These are phyloP conservation scores for Blastomyces parvus DNA, from an alignment of 2,329 filamentous ascomycete species.

Conservation along the genomic window DNA sequence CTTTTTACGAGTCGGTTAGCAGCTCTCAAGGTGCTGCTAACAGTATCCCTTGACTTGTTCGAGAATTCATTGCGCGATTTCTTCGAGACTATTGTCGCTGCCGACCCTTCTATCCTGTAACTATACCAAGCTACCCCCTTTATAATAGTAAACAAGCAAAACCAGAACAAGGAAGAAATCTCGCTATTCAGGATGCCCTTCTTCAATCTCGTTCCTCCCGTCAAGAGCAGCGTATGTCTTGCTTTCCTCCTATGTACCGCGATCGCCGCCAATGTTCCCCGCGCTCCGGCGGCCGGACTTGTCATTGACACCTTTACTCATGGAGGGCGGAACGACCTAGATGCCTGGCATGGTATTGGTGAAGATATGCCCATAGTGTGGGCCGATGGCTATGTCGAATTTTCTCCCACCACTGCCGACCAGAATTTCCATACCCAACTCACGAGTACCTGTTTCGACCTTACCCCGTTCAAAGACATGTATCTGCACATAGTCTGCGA, in stretches of 20 bases:
- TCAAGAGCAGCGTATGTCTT: not conserved
- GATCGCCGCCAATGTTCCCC: not conserved
- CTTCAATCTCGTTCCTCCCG: not conserved
- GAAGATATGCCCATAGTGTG: constrained; percentile 49
- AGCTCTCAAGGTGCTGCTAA: not conserved
- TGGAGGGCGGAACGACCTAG: constrained; percentile 47
- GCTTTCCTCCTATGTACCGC: not conserved
- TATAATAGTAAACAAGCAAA: not conserved
- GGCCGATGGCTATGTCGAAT: constrained; percentile 43
- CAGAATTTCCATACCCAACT: constrained; percentile 54
- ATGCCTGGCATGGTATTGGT: constrained; percentile 57
- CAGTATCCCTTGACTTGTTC: not conserved
- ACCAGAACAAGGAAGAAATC: not conserved
- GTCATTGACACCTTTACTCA: constrained; percentile 54
- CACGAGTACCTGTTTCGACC: constrained; percentile 46
- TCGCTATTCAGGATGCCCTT: not conserved
- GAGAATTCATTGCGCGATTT: not conserved
- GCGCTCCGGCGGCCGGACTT: constrained; percentile 14
- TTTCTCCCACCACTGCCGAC: constrained; percentile 52
- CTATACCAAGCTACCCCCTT: not conserved
- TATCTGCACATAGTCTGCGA: constrained; percentile 58
- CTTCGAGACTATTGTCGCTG: not conserved
- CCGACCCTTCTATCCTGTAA: not conserved
- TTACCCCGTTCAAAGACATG: constrained; percentile 45
- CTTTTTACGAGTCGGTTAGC: not conserved